These are phyloP conservation scores for Candida succiphila DNA, from an alignment of 805 yeast genomes.

Conservation along the genomic window DNA sequence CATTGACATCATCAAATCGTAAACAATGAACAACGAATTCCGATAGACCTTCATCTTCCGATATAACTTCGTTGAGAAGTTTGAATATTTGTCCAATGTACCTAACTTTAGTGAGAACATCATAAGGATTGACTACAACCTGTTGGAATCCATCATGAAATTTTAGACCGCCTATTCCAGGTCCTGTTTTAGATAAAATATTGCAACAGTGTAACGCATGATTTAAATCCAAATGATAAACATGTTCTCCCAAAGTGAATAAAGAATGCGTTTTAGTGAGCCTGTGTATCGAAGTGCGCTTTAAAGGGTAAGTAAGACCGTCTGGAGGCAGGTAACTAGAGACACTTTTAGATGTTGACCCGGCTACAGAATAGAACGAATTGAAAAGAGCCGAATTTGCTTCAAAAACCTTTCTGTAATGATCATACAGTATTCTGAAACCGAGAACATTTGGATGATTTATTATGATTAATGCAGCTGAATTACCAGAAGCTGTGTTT, in stretches of 20 bases:
- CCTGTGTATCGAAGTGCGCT: not conserved
- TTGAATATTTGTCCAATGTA: slow-evolving; percentile 2
- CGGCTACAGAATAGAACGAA: not conserved
- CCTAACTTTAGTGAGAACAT: not conserved
- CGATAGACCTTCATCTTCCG: not conserved
- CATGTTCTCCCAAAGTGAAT: not conserved
- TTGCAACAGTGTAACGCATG: slow-evolving; percentile 1
- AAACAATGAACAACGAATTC: slow-evolving; percentile 2
- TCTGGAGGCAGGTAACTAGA: not conserved
- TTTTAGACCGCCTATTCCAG: slow-evolving; percentile 1
- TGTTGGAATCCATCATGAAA: slow-evolving; percentile 1
- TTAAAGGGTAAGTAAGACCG: not conserved
- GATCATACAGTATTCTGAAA: not conserved
- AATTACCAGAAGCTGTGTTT: too few relatives aligned
- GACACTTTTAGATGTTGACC: not conserved
- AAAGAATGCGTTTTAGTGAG: not conserved
- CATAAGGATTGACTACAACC: slow-evolving; percentile 2
- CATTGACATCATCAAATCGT: not conserved
- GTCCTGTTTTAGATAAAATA: not conserved
- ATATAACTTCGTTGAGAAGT: not conserved
- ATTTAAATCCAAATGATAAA: slow-evolving; percentile 1
- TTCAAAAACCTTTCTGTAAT: not conserved
- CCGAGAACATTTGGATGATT: slow-evolving; percentile 1
- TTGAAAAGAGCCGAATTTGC: not conserved
- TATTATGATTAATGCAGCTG: not conserved